phyloP scores from a whole-genome alignment of 2,329 filamentous ascomycete genomes.

The Fusarium sp. region DNA sequence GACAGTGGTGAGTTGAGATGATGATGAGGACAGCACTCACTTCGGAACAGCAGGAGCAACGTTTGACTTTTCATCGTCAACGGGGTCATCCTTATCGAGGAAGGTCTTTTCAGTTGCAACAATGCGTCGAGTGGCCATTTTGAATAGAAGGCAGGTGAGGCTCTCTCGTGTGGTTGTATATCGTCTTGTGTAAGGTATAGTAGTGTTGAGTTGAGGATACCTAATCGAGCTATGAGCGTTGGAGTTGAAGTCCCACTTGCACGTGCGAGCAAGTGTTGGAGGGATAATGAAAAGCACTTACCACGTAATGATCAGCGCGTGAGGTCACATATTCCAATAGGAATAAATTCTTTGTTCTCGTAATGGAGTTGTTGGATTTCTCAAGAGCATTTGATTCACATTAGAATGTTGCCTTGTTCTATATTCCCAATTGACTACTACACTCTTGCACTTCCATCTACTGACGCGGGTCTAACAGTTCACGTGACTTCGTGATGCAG shows the following conservation, averaged over 20 bases:
- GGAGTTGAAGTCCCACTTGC: conserved; percentile 42
- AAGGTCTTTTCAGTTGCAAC: conserved; percentile 76
- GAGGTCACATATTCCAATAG: not conserved
- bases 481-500: conserved; percentile 50
- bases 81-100: conserved; percentile 71
- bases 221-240: conserved; percentile 19
- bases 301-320: conserved; percentile 18
- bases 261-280: conserved; percentile 38
- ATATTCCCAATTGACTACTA: not conserved
- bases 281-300: conserved; percentile 25
- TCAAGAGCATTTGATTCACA: not conserved
- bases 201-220: conserved; percentile 27
- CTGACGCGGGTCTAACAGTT: conserved; percentile 4
- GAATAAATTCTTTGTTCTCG: conserved; percentile 29
- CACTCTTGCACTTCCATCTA: not conserved
- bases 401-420: not conserved
- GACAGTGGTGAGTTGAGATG: conserved; percentile 17
- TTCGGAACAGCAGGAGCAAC: conserved; percentile 87
- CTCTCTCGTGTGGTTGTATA: conserved; percentile 12
- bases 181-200: conserved; percentile 4
- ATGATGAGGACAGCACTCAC: conserved; percentile 65
- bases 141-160: conserved; percentile 41
- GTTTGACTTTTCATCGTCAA: conserved; percentile 72
- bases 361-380: not conserved
- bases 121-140: conserved; percentile 80